phyloP scores from a whole-genome alignment of 129 eudicot genomes.

The Scalesia atractyloides region DNA sequence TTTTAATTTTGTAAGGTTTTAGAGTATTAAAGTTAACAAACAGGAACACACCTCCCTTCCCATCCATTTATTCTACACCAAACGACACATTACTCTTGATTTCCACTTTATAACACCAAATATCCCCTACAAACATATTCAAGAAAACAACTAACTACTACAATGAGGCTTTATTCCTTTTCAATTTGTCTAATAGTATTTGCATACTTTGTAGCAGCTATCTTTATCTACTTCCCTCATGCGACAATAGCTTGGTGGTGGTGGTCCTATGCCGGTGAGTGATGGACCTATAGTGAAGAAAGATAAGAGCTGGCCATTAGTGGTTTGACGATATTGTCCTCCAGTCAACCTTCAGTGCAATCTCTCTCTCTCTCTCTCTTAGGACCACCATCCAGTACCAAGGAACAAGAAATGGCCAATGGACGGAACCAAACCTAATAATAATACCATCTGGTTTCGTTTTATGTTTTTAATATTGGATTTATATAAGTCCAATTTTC shows the following conservation, averaged over 20 bases:
- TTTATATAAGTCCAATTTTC: too few species aligned
- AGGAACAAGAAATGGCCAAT: too few species aligned
- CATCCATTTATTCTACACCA: too few species aligned
- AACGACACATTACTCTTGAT: too few species aligned
- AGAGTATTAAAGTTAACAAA: too few species aligned
- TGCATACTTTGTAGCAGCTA: neutral
- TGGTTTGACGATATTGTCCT: conserved; percentile 64
- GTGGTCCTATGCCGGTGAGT: neutral
- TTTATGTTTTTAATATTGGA: too few species aligned
- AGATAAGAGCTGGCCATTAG: conserved; percentile 42
- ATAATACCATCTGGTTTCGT: too few species aligned
- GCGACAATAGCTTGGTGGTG: conserved; percentile 11
- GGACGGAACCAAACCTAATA: too few species aligned
- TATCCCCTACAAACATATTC: neutral
- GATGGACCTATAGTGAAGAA: conserved; percentile 45
- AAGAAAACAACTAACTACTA: neutral
- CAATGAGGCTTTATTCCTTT: conserved; percentile 8
- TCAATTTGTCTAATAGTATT: conserved; percentile 3
- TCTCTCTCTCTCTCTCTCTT: neutral
- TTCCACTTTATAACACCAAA: neutral
- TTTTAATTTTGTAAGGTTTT: too few species aligned
- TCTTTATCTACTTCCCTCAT: neutral
- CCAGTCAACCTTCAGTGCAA: conserved; percentile 65
- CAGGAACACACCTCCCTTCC: too few species aligned
- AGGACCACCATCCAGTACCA: too few species aligned